These are phyloP conservation scores for Aspergillus ostianus DNA, from an alignment of 495 filamentous ascomycete species.

Conservation along the genomic window DNA sequence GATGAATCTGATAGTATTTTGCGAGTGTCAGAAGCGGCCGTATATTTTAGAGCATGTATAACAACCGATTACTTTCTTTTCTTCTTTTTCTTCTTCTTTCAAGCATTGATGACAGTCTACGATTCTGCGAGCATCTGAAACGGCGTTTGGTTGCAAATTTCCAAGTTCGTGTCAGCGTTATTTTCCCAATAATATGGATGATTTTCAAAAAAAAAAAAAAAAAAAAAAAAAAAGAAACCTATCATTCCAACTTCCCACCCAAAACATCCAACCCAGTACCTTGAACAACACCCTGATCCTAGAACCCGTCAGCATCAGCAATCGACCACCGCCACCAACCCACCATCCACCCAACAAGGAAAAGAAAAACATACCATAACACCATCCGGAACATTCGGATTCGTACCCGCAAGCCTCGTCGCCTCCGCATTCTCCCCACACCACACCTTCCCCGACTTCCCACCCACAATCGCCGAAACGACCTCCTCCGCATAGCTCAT, in stretches of 20 bases:
- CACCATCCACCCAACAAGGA: too few relatives aligned
- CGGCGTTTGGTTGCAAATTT: too few relatives aligned
- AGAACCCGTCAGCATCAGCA: too few relatives aligned
- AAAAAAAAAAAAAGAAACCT: too few relatives aligned
- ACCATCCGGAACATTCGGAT: not conserved
- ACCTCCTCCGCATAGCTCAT: constrained; percentile 19
- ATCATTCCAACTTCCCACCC: not conserved
- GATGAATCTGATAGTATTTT: too few relatives aligned
- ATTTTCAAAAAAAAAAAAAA: too few relatives aligned
- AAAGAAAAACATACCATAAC: not conserved
- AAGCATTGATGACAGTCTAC: too few relatives aligned
- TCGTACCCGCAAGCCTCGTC: not conserved
- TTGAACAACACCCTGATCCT: not conserved
- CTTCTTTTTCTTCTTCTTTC: too few relatives aligned
- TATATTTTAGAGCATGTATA: too few relatives aligned
- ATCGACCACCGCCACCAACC: not conserved
- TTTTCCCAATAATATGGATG: not conserved
- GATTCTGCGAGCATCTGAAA: too few relatives aligned
- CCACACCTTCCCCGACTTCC: constrained; percentile 16
- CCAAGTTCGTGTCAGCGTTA: not conserved
- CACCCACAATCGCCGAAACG: constrained; percentile 7
- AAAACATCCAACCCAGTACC: not conserved
- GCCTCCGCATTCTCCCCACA: constrained; percentile 7
- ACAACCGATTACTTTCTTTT: too few relatives aligned
- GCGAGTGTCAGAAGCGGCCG: too few relatives aligned